Evolutionary conservation across 2,329 filamentous ascomycete species (phyloP).

Genomic region (Stemphylium vesicarium): DNA sequence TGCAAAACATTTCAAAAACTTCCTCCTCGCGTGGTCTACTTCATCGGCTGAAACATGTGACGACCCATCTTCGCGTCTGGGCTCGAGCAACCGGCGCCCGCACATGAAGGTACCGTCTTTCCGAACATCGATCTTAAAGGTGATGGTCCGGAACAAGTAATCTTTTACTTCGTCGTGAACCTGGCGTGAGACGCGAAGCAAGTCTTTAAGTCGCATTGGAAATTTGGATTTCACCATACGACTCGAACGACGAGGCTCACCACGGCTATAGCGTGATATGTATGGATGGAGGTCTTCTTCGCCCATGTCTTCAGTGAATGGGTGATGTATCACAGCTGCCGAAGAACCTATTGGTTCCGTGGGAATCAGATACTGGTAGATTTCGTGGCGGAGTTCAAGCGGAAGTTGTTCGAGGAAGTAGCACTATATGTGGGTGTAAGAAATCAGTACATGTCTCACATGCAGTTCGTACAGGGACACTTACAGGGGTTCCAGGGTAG

Average conservation of each 20-base stretch:
- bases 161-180: constrained; percentile 38
- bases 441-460: too few species aligned
- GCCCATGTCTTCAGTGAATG: neutral
- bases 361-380: constrained; percentile 42
- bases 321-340: constrained; percentile 15
- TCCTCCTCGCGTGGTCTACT: constrained; percentile 22
- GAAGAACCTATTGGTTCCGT: constrained; percentile 35
- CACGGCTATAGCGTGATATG: neutral
- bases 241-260: neutral
- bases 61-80: constrained; percentile 35
- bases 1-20: constrained; percentile 37
- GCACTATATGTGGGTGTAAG: too few species aligned
- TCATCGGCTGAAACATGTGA: constrained; percentile 24
- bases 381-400: constrained; percentile 38
- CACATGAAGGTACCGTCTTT: constrained; percentile 45
- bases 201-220: constrained; percentile 26
- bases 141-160: constrained; percentile 35
- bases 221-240: constrained; percentile 7
- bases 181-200: constrained; percentile 37
- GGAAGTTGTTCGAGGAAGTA: constrained; percentile 41
- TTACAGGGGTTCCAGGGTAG: constrained; percentile 34
- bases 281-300: neutral
- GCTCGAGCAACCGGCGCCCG: constrained; percentile 38
- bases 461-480: too few species aligned
- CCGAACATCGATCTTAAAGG: constrained; percentile 41